Evolutionary conservation across 1,284 basidiomycete species (phyloP), one percentile per base, ranked within the genome.

Genomic region (Moesziomyces globuligerus): DNA sequence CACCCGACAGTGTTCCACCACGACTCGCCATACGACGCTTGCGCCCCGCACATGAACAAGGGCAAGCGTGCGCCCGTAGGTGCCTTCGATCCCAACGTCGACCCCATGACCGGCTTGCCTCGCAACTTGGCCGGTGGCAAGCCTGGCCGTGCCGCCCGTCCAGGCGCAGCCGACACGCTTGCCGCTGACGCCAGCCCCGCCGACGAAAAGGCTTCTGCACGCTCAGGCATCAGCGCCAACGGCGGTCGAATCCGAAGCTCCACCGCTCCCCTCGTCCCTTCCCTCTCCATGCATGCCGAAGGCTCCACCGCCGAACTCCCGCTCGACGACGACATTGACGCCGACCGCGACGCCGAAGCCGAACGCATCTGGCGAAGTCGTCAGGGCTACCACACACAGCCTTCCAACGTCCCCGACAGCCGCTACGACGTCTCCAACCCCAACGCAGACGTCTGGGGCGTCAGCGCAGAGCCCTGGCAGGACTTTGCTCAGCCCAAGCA

Each of bases 21-120:
- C 53, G 80, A 81, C 55, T 80, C 78, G 43, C 80, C 80, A 0
- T 81, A 81, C 55, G 80, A 81, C 41, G 80, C 80, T 8, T 79
- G 77, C 56, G 64, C 76, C 0, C 78, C 79, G 10, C 79, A 80
- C 58, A 58, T 62, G 57, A 81, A 81, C 72, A 56, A 59, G 28
- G 53, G 51, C 34, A 68, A 67, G 32, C 57, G 62, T 4, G 79
- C 80, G 7, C 80, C 80, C 23, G 77, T 81, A 26, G 58, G 62
- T 20, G 80, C 80, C 1, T 81, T 81, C 37, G 79, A 78, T 40
- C 72, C 75, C 34, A 75, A 68, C 41, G 57, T 75, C n/a, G 79
- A 80, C 43, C 77, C 77, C 7, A 72, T 78, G 64, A 79, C 79
- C 4, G 76, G 71, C 39, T 48, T 71, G n/a, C 64, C 75, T 3